phyloP scores from a whole-genome alignment of 1,284 basidiomycete species.

The Ganoderma boninense region DNA sequence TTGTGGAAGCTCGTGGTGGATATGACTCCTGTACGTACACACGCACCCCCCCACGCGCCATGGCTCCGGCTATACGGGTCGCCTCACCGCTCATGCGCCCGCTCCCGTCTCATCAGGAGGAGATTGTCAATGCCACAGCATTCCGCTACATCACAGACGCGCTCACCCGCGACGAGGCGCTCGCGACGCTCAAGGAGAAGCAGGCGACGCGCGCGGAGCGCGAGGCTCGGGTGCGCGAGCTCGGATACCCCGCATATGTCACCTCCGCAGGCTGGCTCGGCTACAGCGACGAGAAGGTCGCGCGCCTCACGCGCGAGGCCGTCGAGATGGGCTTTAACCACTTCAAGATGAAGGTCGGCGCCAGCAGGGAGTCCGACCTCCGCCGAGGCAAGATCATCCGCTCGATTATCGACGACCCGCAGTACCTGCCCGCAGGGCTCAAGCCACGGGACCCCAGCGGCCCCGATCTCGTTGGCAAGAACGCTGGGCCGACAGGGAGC shows the following conservation, averaged over 20 bases:
- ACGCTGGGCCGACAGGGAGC: conserved; percentile 92
- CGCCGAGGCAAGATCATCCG: conserved; percentile 90
- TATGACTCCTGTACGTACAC: conserved; percentile 73
- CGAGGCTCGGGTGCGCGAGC: conserved; percentile 73
- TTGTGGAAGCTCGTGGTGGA: conserved; percentile 88
- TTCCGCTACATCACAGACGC: conserved; percentile 96
- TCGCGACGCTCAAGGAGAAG: conserved; percentile 82
- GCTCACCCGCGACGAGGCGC: conserved; percentile 90
- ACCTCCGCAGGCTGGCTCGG: conserved; percentile 95
- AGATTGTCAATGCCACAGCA: conserved; percentile 84
- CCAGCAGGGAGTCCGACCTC: conserved; percentile 82
- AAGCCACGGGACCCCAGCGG: conserved; percentile 71
- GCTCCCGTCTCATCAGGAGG: conserved; percentile 61
- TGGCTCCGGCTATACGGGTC: too few species aligned
- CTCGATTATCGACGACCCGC: conserved; percentile 93
- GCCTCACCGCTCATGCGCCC: conserved; percentile 3
- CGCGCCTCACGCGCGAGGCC: conserved; percentile 86
- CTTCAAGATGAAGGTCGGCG: conserved; percentile 98
- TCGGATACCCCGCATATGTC: conserved; percentile 94
- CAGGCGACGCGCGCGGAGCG: conserved; percentile 82
- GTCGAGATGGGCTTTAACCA: conserved; percentile 91
- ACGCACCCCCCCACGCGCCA: conserved; percentile 9
- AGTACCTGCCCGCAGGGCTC: conserved; percentile 65
- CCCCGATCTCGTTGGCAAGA: conserved; percentile 81
- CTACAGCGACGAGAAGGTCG: conserved; percentile 93